Percentiles rank a stretch among this genome's conserved stretches.
phyloP scores from a whole-genome alignment of 345 rosid species.

The Salix purpurea region DNA sequence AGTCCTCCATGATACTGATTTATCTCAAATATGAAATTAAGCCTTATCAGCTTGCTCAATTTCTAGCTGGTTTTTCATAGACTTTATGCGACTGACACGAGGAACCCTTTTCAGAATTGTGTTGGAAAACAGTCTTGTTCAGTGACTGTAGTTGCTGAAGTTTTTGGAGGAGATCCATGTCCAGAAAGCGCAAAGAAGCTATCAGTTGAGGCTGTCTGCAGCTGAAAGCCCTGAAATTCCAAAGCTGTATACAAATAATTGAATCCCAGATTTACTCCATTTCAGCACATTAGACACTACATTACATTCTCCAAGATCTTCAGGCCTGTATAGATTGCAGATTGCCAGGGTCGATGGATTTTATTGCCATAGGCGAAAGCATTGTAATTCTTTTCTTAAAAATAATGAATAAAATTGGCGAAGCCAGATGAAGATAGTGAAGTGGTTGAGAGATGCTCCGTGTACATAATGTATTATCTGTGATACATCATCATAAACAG shows the following conservation, averaged over 20 bases:
- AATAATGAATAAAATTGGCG: neutral
- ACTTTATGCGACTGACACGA: neutral
- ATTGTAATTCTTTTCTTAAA: neutral
- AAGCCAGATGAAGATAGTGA: constrained; percentile 21
- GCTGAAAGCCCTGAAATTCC: no score
- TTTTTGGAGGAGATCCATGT: no score
- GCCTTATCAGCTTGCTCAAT: no score
- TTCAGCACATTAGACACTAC: constrained; percentile 8
- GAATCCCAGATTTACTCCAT: neutral
- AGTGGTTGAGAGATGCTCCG: constrained; percentile 4
- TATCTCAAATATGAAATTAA: no score
- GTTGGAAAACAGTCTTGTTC: constrained; percentile 24
- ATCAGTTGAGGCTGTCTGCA: no score
- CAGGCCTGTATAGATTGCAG: constrained; percentile 1
- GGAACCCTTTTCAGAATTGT: constrained; percentile 18
- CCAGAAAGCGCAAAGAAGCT: no score
- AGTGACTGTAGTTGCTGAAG: constrained; percentile 8
- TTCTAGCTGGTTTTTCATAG: no score
- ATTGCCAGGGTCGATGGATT: constrained; percentile 2
- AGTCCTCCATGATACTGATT: no score
- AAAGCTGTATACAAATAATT: no score
- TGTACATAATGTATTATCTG: constrained; percentile 20
- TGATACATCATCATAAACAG: constrained; percentile 4
- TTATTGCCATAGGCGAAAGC: neutral
- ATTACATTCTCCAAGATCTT: neutral